These are phyloP conservation scores for Cicer pinnatifidum DNA, from an alignment of 306 rosid species.

Conservation along the genomic window DNA sequence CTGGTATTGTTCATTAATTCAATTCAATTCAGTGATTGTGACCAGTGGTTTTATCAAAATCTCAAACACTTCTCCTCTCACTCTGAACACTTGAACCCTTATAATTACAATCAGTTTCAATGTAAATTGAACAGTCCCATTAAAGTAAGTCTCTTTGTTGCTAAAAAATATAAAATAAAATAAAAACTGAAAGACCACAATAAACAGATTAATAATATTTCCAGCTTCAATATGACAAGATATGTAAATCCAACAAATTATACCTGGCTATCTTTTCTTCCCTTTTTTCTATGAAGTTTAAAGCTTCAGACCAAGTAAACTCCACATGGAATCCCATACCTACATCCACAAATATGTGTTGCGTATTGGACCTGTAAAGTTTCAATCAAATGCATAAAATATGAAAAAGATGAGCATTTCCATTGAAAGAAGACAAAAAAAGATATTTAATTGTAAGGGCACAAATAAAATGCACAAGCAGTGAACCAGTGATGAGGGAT, in stretches of 20 bases:
- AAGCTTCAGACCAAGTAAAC: slow-evolving; percentile 93
- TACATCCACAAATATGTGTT: slow-evolving; percentile 74
- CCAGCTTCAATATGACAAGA: slow-evolving; percentile 16
- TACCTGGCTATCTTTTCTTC: slow-evolving; percentile 81
- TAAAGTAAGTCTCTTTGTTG: slow-evolving; percentile 25
- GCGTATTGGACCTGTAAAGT: slow-evolving; percentile 76
- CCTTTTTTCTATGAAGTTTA: slow-evolving; percentile 67
- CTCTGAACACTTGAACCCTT: slow-evolving; percentile 3
- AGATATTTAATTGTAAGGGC: slow-evolving; percentile 19
- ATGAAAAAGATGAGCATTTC: slow-evolving; percentile 23
- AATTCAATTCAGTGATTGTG: too few relatives aligned
- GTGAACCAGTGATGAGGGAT: slow-evolving; percentile 12
- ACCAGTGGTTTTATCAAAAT: not conserved
- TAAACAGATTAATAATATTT: slow-evolving; percentile 1
- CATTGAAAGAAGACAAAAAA: slow-evolving; percentile 11
- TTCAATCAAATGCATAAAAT: slow-evolving; percentile 13
- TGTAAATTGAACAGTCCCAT: slow-evolving; percentile 15
- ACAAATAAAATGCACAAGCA: slow-evolving; percentile 5
- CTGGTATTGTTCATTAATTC: too few relatives aligned
- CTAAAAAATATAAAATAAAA: not conserved
- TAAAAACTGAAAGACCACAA: not conserved
- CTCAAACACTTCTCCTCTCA: not conserved
- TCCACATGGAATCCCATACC: slow-evolving; percentile 97
- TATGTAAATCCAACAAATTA: slow-evolving; percentile 25
- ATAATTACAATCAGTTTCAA: slow-evolving; percentile 27